Evolutionary conservation across 305 asterid species (phyloP).

Genomic region (Solanum hybrid): DNA sequence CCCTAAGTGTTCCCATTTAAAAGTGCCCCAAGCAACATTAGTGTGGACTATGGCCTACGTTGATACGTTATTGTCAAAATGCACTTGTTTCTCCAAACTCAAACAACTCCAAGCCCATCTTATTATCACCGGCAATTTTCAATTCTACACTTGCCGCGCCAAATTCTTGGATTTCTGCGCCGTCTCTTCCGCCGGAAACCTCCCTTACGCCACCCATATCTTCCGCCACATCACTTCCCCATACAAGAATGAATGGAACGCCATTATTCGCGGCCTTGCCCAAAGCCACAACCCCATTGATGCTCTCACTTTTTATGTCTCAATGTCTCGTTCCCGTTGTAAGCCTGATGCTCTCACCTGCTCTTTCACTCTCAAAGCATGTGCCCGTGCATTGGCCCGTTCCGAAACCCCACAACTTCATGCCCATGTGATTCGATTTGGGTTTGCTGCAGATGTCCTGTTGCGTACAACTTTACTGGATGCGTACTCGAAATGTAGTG

Average conservation of each 20-base stretch:
- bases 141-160: constrained; percentile 44
- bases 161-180: constrained; percentile 67
- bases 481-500: constrained; percentile 58
- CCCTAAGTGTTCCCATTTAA: neutral
- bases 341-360: constrained; percentile 85
- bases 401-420: constrained; percentile 51
- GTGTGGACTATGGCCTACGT: constrained; percentile 42
- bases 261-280: constrained; percentile 90
- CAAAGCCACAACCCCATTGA: constrained; percentile 53
- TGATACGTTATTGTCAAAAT: constrained; percentile 43
- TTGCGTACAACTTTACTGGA: constrained; percentile 76
- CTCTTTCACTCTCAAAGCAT: constrained; percentile 86
- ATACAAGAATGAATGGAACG: constrained; percentile 83
- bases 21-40: neutral
- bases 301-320: constrained; percentile 44
- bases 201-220: constrained; percentile 48
- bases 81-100: constrained; percentile 37
- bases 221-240: constrained; percentile 50
- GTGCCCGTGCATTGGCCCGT: constrained; percentile 67
- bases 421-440: constrained; percentile 38
- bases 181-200: constrained; percentile 40
- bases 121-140: constrained; percentile 57
- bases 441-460: constrained; percentile 50
- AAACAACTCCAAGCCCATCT: constrained; percentile 85
- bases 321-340: constrained; percentile 61